Base-by-base conservation (phyloP, 345 rosid species). In the Punica granatum region DNA sequence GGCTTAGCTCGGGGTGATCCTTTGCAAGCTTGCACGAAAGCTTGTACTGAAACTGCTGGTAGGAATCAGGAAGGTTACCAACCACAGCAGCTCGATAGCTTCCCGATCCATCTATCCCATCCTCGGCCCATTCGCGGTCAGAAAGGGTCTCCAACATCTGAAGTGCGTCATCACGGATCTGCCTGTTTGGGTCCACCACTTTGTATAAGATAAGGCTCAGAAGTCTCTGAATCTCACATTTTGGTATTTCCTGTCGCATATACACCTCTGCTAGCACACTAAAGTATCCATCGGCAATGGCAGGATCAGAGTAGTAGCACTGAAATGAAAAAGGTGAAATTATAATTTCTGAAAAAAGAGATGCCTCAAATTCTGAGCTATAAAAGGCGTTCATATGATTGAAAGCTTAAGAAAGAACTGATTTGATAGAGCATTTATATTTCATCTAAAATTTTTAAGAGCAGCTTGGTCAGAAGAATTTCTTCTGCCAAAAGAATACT, bases 121-220 rank as follows among this genome's bases (percentile, higher is more conserved):
- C 96, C 72, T 89, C 99, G 70, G 99, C 96, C 98, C 99, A 94
- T 75, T 89, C 96, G n/a, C 93, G 97, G 59, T 79, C 84, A 60
- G 99, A 89, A 75, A 94, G 99, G 64, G 98, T 94, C 86, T 91
- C 98, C 42, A 94, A 96, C 99, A 94, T 94, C 80, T 91, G 99
- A 77, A 91, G 95, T 39, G 98, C 98, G 80, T 94, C 99, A 78
- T 94, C 99, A 70, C 97, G 97, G 69, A 94, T 94, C 77, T 94
- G 97, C 72, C 99, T 83, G 78, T 92, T 84, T 63, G 98, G 98
- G 81, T 91, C 99, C 46, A 94, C 98, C 72, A 94, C 99, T 77
- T 94, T 94, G 84, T 94, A 94, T 59, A 91, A 93, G 74, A 94
- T 94, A 74, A 94, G 85, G 75, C 99, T 94, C 79, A 94, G 73